Percentiles rank a stretch among this genome's conserved stretches.
These are phyloP conservation scores for Fusarium chuoi DNA, from an alignment of 2,329 filamentous ascomycete species.

Conservation along the genomic window DNA sequence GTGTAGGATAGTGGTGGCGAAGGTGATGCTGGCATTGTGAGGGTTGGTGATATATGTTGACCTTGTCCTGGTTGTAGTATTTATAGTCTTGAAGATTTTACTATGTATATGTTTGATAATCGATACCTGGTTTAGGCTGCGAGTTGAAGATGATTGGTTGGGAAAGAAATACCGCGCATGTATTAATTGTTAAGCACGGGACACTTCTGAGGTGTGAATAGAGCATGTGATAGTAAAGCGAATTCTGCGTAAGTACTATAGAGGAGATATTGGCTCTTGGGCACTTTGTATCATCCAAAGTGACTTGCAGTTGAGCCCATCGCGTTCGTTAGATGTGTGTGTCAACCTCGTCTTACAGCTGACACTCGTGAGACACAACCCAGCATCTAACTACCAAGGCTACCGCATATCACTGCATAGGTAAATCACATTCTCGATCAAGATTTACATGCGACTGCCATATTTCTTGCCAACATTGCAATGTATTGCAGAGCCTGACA, in stretches of 20 bases:
- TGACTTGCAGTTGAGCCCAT: background rate
- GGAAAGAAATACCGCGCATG: conserved; percentile 8
- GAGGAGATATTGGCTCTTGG: too few species aligned
- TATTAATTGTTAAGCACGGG: background rate
- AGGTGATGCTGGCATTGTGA: conserved; percentile 8
- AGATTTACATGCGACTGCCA: background rate
- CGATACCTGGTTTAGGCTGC: conserved; percentile 30
- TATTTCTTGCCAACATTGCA: background rate
- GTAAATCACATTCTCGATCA: background rate
- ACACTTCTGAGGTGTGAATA: too few species aligned
- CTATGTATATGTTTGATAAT: conserved; percentile 13
- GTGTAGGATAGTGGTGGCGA: conserved; percentile 29
- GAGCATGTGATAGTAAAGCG: background rate
- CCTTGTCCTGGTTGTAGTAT: background rate
- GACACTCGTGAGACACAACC: background rate
- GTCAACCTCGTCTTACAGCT: background rate
- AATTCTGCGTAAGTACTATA: background rate
- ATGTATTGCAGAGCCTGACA: background rate
- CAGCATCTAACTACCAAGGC: background rate
- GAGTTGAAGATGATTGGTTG: conserved; percentile 25
- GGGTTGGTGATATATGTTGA: background rate
- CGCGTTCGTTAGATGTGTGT: background rate
- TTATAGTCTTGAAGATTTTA: background rate
- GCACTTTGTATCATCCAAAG: background rate
- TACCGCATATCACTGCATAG: background rate